Evolutionary conservation across 2,329 filamentous ascomycete genomes (phyloP).

Genomic region (Fusarium papillatum): DNA sequence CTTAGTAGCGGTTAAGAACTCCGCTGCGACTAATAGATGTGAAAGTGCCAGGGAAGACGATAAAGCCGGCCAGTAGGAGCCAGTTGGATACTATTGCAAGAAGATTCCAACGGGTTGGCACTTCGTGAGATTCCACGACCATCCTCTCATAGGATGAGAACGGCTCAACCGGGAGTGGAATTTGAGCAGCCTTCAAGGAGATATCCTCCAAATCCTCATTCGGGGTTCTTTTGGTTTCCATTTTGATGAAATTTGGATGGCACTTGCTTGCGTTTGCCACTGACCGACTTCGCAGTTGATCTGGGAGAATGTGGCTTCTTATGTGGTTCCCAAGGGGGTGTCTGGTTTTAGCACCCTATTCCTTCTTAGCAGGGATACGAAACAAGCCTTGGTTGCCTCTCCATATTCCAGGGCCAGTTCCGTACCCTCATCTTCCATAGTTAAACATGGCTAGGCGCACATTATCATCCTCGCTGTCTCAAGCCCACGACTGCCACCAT

Average conservation of each 20-base stretch:
- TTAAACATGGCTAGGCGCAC: not conserved
- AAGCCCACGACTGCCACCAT: not conserved
- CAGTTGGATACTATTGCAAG: no score
- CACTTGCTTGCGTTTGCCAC: not conserved
- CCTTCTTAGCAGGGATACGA: not conserved
- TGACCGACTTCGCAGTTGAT: not conserved
- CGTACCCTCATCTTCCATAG: not conserved
- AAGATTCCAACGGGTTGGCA: no score
- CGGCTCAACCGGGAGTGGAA: not conserved
- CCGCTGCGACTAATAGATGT: no score
- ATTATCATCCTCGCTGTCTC: not conserved
- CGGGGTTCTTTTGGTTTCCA: not conserved
- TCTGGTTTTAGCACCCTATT: not conserved
- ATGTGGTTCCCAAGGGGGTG: not conserved
- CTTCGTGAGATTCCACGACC: not conserved
- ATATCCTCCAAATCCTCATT: not conserved
- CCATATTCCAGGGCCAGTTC: not conserved
- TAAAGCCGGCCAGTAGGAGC: no score
- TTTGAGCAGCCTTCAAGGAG: not conserved
- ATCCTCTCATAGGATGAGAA: slow-evolving; percentile 16
- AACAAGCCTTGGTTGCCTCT: not conserved
- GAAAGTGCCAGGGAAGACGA: no score
- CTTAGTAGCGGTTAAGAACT: no score
- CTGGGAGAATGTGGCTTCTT: not conserved
- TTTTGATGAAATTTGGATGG: not conserved